phyloP scores from a whole-genome alignment of 805 yeast genomes.

The Zygosaccharomyces siamensis region DNA sequence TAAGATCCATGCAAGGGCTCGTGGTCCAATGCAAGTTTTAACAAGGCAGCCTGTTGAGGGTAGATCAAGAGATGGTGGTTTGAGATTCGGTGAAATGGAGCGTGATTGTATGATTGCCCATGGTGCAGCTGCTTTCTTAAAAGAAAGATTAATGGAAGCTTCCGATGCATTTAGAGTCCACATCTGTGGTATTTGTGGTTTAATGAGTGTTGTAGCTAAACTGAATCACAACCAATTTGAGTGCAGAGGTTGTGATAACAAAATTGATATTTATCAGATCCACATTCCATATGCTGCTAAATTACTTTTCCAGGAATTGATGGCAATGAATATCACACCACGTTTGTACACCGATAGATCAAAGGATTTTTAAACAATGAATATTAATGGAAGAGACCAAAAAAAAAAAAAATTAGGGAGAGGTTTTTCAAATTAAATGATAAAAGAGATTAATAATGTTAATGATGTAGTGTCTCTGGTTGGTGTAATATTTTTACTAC shows the following conservation, averaged over 20 bases:
- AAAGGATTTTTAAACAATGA: slow-evolving; percentile 28
- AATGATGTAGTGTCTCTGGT: slow-evolving; percentile 3
- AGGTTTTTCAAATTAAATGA: neutral
- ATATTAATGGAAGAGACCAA: neutral
- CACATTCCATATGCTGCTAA: slow-evolving; percentile 99
- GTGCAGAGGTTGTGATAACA: slow-evolving; percentile 97
- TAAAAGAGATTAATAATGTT: neutral
- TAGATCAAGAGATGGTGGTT: slow-evolving; percentile 98
- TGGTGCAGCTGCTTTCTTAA: slow-evolving; percentile 97
- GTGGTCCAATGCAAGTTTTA: slow-evolving; percentile 97
- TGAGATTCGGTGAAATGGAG: slow-evolving; percentile 99
- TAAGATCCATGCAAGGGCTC: slow-evolving; percentile 97
- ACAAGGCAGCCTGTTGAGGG: slow-evolving; percentile 99
- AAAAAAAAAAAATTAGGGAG: neutral
- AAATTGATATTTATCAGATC: slow-evolving; percentile 95
- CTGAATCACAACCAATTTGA: slow-evolving; percentile 96
- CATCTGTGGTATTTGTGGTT: slow-evolving; percentile 96
- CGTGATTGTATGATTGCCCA: slow-evolving; percentile 99
- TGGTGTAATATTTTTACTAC: slow-evolving; percentile 2
- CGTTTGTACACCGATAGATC: slow-evolving; percentile 93
- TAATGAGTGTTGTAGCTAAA: slow-evolving; percentile 96
- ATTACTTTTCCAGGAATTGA: slow-evolving; percentile 94
- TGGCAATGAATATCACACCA: slow-evolving; percentile 99
- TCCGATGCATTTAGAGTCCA: slow-evolving; percentile 98
- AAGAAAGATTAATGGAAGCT: slow-evolving; percentile 97